phyloP scores from a whole-genome alignment of 2,329 filamentous ascomycete genomes.

The Chalara sp. region DNA sequence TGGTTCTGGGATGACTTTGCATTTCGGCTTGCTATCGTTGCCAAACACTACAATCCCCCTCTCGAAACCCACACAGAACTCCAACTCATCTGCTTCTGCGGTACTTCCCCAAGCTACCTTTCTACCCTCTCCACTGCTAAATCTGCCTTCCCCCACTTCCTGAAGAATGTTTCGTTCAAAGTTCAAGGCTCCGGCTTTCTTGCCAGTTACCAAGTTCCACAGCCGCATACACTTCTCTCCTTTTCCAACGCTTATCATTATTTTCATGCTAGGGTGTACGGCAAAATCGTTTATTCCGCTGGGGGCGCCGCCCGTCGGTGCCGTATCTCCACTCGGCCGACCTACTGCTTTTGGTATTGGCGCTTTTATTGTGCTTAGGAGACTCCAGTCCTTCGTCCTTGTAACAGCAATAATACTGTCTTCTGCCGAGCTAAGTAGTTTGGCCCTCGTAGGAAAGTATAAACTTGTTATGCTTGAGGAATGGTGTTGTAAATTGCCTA shows the following conservation, averaged over 20 bases:
- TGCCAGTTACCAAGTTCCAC: slow-evolving; percentile 95
- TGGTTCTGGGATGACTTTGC: slow-evolving; percentile 58
- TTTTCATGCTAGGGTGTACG: slow-evolving; percentile 90
- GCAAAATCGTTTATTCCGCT: slow-evolving; percentile 93
- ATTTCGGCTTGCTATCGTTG: slow-evolving; percentile 78
- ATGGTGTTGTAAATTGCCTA: slow-evolving; percentile 85
- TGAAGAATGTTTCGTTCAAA: slow-evolving; percentile 69
- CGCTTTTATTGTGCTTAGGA: slow-evolving; percentile 81
- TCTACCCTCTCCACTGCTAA: slow-evolving; percentile 74
- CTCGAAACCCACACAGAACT: slow-evolving; percentile 88
- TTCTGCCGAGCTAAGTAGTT: slow-evolving; percentile 81
- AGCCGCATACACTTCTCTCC: slow-evolving; percentile 87
- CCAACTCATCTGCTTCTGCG: slow-evolving; percentile 57
- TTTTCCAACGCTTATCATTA: slow-evolving; percentile 89
- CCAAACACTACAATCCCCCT: slow-evolving; percentile 78
- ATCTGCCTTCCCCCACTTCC: slow-evolving; percentile 69
- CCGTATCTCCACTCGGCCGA: slow-evolving; percentile 84
- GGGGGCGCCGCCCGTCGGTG: slow-evolving; percentile 70
- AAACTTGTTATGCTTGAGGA: slow-evolving; percentile 73
- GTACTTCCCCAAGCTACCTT: slow-evolving; percentile 72
- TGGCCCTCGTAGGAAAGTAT: slow-evolving; percentile 76
- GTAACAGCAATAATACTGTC: slow-evolving; percentile 89
- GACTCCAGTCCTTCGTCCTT: slow-evolving; percentile 80
- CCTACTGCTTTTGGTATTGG: slow-evolving; percentile 76
- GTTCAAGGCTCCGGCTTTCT: slow-evolving; percentile 87